Evolutionary conservation across 2,329 filamentous ascomycete genomes (phyloP).

Genomic region (Pleoardoris graminearum): DNA sequence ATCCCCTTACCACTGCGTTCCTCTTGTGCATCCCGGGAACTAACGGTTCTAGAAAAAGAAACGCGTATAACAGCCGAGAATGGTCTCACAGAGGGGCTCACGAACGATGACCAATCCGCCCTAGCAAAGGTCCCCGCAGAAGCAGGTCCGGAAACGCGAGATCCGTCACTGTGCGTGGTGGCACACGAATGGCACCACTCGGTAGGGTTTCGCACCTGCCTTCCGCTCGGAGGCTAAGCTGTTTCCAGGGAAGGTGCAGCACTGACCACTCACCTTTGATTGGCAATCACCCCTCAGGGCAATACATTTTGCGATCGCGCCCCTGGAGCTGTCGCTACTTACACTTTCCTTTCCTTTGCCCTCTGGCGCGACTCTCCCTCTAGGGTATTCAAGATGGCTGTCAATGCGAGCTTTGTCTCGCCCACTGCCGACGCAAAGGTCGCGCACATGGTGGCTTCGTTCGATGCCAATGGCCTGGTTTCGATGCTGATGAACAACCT

Average conservation of each 20-base stretch:
- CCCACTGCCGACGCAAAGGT: slow-evolving; percentile 45
- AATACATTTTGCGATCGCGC: slow-evolving; percentile 4
- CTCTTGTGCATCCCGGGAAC: too few relatives aligned
- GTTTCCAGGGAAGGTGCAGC: not conserved
- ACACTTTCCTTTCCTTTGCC: not conserved
- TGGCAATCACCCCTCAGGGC: slow-evolving; percentile 5
- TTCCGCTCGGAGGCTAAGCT: slow-evolving; percentile 6
- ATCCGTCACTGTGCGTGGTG: not conserved
- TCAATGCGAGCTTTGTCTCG: slow-evolving; percentile 46
- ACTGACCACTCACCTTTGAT: slow-evolving; percentile 2
- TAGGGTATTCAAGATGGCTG: slow-evolving; percentile 29
- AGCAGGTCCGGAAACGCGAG: not conserved
- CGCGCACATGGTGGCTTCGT: slow-evolving; percentile 34
- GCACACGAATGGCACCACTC: slow-evolving; percentile 2
- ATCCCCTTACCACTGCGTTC: too few relatives aligned
- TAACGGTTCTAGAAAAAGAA: too few relatives aligned
- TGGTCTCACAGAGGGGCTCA: not conserved
- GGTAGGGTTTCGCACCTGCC: not conserved
- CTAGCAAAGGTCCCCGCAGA: not conserved
- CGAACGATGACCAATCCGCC: not conserved
- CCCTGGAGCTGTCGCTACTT: slow-evolving; percentile 2
- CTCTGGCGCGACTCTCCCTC: not conserved
- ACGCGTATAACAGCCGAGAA: too few relatives aligned
- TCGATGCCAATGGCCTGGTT: slow-evolving; percentile 37
- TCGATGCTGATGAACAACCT: slow-evolving; percentile 37